phyloP scores from a whole-genome alignment of 768 basidiomycete genomes.

The Mycena kentingensis region DNA sequence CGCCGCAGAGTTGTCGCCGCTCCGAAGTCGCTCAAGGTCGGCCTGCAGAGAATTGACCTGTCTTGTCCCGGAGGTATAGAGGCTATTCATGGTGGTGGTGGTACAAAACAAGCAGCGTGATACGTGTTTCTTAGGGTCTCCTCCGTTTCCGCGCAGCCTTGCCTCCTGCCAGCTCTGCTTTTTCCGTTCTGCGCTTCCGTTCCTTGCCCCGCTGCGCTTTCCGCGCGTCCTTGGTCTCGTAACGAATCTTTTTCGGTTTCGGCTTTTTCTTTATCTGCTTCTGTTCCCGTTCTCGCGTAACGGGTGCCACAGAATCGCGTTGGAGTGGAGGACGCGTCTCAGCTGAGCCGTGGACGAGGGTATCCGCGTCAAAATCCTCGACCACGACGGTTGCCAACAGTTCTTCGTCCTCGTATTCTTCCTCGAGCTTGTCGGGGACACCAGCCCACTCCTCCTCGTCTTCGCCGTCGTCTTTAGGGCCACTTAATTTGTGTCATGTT shows the following conservation, averaged over 20 bases:
- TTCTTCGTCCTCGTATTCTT: conserved; percentile 83
- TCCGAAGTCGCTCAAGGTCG: conserved; percentile 81
- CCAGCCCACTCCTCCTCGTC: conserved; percentile 55
- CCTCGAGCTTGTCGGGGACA: conserved; percentile 50
- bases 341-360: conserved; percentile 53
- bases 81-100: conserved; percentile 74
- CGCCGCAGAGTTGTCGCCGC: conserved; percentile 79
- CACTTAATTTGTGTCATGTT: conserved; percentile 13
- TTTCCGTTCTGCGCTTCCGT: conserved; percentile 62
- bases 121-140: neutral
- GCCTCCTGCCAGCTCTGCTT: conserved; percentile 72
- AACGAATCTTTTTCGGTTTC: conserved; percentile 52
- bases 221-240: conserved; percentile 72
- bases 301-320: conserved; percentile 11
- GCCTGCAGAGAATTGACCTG: conserved; percentile 88
- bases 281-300: conserved; percentile 18
- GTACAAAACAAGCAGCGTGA: neutral
- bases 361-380: conserved; percentile 84
- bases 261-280: conserved; percentile 29
- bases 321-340: conserved; percentile 4
- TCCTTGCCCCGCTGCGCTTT: conserved; percentile 65
- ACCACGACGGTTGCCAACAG: conserved; percentile 86
- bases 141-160: conserved; percentile 50
- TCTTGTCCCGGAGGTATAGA: conserved; percentile 90
- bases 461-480: conserved; percentile 36